phyloP scores from a whole-genome alignment of 225 moss, liverwort and hornwort genomes.

The Physcomitrium patens region DNA sequence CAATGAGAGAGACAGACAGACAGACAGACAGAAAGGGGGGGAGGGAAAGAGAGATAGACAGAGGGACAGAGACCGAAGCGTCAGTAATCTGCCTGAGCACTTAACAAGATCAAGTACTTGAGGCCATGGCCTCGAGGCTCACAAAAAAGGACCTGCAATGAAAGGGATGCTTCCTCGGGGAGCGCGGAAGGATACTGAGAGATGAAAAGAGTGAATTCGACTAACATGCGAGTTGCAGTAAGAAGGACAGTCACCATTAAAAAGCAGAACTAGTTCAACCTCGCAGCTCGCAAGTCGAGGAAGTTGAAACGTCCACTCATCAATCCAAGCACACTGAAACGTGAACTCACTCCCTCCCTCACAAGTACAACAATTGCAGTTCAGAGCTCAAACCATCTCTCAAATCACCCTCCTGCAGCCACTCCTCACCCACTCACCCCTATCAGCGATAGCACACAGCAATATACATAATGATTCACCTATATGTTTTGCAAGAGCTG shows the following conservation, averaged over 20 bases:
- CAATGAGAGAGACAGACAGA: neutral
- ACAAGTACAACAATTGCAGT: no score
- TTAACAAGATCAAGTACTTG: conserved; percentile 12
- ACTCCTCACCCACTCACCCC: no score
- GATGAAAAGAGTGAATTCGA: conserved; percentile 20
- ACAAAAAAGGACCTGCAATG: conserved; percentile 21
- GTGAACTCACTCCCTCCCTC: no score
- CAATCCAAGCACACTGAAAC: no score
- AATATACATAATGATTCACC: no score
- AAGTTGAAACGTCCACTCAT: no score
- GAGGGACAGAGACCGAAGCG: conserved; percentile 16
- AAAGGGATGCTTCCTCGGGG: conserved; percentile 10
- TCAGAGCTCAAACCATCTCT: no score
- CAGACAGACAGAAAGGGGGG: conserved; percentile 13
- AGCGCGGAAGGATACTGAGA: neutral
- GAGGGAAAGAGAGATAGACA: neutral
- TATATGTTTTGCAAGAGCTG: no score
- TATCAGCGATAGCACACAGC: no score
- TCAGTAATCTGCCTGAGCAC: conserved; percentile 29
- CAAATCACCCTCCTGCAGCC: no score
- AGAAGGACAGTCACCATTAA: neutral
- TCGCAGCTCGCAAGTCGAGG: no score
- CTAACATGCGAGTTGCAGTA: neutral
- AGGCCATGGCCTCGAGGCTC: conserved; percentile 18
- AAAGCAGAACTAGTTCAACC: no score